Base-by-base conservation (phyloP, 2,329 filamentous ascomycete genomes). In the Epichloe baconii region DNA sequence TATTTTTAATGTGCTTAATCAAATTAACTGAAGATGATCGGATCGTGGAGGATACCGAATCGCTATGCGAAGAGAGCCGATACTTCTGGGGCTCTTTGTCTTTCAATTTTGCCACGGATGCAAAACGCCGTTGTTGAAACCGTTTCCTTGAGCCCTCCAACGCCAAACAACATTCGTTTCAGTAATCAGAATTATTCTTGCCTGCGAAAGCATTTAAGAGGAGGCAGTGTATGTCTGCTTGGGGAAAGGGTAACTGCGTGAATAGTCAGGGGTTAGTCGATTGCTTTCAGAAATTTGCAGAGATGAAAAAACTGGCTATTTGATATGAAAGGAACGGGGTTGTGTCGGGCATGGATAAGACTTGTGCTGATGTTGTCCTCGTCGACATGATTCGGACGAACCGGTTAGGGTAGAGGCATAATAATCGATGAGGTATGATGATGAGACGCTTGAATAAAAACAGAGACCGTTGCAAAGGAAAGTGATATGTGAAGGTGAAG, bases 171-270 rank as follows among this genome's bases (percentile, higher is more conserved):
- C 56, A 58, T 58, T 61, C 58, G 56, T 55, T 57, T 50, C 43
- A 41, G 37, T 31, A 23, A 49, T 44, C 11, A 38, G 47, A 52
- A 37, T 48, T 23, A 49, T 54, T 48, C 15, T 43, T 38, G 38
- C 56, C 54, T 51, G 56, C 49, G 49, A 55, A 52, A 57, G 56
- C 48, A 55, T 58, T 59, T 63, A 68, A 51, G 70, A 62, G 44
- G 71, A 71, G 56, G 75, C 65, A 61, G 76, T 69, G 71, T 88
- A 91, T 58, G 79, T 73, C 71, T 90, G 81, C 78, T 91, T 90
- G 63, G 86, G 86, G 75, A 82, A 86, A 59, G 87, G 87, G 75
- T 82, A 90, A 59, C 86, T 89, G 65, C 17, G 34, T 17, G 5
- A 19, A 44, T 47, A 47, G 50, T 51, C 52, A 3, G 2, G 36